phyloP scores from a whole-genome alignment of 768 basidiomycete species.

The Lactarius pseudohatsudake region DNA sequence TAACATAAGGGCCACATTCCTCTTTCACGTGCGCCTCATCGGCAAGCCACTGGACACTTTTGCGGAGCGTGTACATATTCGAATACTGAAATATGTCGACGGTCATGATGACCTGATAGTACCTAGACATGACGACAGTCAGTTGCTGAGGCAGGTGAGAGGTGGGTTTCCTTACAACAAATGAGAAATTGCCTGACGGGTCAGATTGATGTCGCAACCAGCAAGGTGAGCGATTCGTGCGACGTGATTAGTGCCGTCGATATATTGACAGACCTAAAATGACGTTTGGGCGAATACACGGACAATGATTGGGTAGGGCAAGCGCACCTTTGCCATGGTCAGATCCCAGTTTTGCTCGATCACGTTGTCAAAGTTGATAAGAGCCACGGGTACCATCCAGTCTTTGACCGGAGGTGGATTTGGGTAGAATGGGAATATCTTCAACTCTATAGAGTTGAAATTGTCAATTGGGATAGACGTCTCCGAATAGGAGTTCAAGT shows the following conservation, averaged over 20 bases:
- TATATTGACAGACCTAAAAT: slow-evolving; percentile 66
- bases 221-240: slow-evolving; percentile 89
- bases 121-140: slow-evolving; percentile 48
- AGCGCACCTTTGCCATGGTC: slow-evolving; percentile 77
- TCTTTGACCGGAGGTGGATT: slow-evolving; percentile 88
- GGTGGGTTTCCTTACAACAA: slow-evolving; percentile 61
- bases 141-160: background rate
- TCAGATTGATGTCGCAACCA: slow-evolving; percentile 79
- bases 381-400: slow-evolving; percentile 93
- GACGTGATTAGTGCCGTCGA: slow-evolving; percentile 92
- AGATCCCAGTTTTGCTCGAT: slow-evolving; percentile 95
- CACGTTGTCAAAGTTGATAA: slow-evolving; percentile 79
- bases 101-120: slow-evolving; percentile 95
- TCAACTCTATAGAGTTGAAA: slow-evolving; percentile 93
- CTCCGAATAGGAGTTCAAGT: slow-evolving; percentile 96
- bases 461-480: slow-evolving; percentile 88
- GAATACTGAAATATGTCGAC: slow-evolving; percentile 98
- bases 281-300: slow-evolving; percentile 7
- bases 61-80: slow-evolving; percentile 93
- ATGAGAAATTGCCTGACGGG: slow-evolving; percentile 87
- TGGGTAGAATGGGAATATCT: slow-evolving; percentile 95
- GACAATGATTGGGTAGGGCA: background rate
- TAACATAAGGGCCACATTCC: slow-evolving; percentile 93
- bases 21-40: slow-evolving; percentile 79
- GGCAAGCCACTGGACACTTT: slow-evolving; percentile 84